Evolutionary conservation across 768 basidiomycete genomes (phyloP), one percentile per base, ranked within the genome.

Genomic region (Pleurotus cornucopiae): DNA sequence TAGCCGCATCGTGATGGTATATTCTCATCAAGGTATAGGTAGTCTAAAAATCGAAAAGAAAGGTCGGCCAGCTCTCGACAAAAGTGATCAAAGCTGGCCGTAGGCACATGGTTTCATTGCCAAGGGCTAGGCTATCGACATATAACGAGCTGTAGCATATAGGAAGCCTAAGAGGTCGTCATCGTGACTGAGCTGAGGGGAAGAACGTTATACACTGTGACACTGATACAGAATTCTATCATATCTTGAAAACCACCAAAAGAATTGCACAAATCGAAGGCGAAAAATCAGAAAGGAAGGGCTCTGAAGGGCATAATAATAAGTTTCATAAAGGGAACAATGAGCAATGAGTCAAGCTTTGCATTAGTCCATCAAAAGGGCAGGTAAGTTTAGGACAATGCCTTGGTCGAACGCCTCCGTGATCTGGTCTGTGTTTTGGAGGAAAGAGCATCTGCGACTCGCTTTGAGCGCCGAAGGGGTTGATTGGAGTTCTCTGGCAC

Each of bases 401-500:
- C 14, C 26, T 73, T 76, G 52, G 74, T 66, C 7, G 73, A 69
- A 5, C 76, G 75, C 59, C 75, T 69, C 57, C 72, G 69, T 39
- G 72, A 71, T 40, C 75, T 73, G 48, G 74, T 72, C 39, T 77
- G 77, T 30, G 78, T 70, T 43, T 80, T 76, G 6, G 78, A 78
- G 46, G 79, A 78, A 44, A 75, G 71, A 14, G 82, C 80, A 57
- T 81, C 76, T 26, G 86, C 85, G 18, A 88, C 86, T 46, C 88
- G 75, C 71, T 83, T 86, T 58, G 88, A 90, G 57, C 86, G 76
- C 25, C 84, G 73, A 53, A 85, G 63, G 0, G 79, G 76, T 44
- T 71, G 72, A 40, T 72, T 73, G 39, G 54, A 18, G 1, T 21
- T 23, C 23, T 38, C 57, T 56, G 39, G 56, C 2, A 18, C 16